Percentiles rank a stretch among this genome's conserved stretches.
These are phyloP conservation scores for Backusella tarrabulga DNA, from an alignment of 192 early-diverging fungal genomes.

Conservation along the genomic window DNA sequence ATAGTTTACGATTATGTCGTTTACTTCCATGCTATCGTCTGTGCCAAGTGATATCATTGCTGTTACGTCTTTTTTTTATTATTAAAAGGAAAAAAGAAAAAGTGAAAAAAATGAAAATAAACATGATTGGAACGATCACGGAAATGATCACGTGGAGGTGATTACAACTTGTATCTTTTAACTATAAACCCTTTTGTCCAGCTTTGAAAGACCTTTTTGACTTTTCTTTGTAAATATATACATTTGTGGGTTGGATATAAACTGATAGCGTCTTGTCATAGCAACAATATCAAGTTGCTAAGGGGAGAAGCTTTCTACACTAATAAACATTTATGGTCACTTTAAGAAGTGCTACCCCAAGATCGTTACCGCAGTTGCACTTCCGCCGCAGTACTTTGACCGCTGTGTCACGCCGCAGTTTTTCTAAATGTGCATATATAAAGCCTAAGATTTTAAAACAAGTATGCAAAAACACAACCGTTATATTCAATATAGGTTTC, in stretches of 20 bases:
- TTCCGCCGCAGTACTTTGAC: neutral
- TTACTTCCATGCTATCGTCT: constrained; percentile 7
- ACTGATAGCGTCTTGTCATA: no score
- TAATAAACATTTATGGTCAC: neutral
- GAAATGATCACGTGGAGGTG: neutral
- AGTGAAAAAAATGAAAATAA: constrained; percentile 6
- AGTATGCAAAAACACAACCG: neutral
- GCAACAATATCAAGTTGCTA: no score
- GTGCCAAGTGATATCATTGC: constrained; percentile 13
- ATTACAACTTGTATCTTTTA: no score
- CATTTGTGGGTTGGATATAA: no score
- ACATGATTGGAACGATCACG: neutral
- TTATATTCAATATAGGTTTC: neutral
- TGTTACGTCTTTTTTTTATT: neutral
- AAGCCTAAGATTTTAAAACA: neutral
- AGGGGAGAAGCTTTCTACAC: no score
- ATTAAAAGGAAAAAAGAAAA: constrained; percentile 9
- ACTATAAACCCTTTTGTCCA: no score
- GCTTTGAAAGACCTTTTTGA: no score
- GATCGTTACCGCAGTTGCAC: neutral
- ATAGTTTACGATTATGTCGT: constrained; percentile 23
- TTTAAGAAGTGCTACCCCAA: neutral
- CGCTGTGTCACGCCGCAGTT: neutral
- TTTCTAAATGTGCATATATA: neutral
- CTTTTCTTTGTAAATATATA: no score